These are phyloP conservation scores for Brassica napus DNA, from an alignment of 345 rosid genomes.

Conservation along the genomic window DNA sequence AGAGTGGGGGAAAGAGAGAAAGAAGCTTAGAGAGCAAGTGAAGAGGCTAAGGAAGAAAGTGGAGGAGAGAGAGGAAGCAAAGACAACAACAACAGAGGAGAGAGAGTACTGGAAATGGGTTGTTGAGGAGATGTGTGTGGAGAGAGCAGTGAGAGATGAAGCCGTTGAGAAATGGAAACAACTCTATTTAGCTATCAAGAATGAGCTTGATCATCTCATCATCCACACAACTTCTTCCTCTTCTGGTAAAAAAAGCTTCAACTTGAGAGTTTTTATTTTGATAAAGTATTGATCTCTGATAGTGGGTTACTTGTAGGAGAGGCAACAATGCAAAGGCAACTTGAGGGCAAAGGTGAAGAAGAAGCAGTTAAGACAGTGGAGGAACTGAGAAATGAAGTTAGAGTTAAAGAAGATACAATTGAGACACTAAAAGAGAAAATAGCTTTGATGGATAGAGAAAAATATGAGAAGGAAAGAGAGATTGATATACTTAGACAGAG, in stretches of 20 bases:
- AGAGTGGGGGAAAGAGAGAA: conserved; percentile 48
- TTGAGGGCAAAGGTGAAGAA: conserved; percentile 48
- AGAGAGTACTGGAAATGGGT: conserved; percentile 46
- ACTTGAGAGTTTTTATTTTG: neutral
- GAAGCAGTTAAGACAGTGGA: conserved; percentile 36
- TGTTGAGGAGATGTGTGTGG: conserved; percentile 64
- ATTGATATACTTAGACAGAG: conserved; percentile 74
- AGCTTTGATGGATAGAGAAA: conserved; percentile 50
- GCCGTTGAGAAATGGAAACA: conserved; percentile 87
- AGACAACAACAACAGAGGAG: conserved; percentile 32
- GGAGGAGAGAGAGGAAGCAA: conserved; percentile 53
- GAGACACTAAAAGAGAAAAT: conserved; percentile 44
- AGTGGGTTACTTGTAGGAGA: conserved; percentile 41
- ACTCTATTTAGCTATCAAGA: conserved; percentile 78
- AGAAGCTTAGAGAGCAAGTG: conserved; percentile 54
- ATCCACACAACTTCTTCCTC: conserved; percentile 53
- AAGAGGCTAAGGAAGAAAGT: conserved; percentile 50
- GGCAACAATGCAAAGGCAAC: conserved; percentile 45
- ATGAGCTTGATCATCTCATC: conserved; percentile 84
- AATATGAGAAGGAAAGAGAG: conserved; percentile 55
- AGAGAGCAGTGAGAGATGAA: conserved; percentile 68
- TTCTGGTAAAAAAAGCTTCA: conserved; percentile 30
- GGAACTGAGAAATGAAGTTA: conserved; percentile 59
- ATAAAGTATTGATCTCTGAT: conserved; percentile 12
- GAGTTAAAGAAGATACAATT: conserved; percentile 54